Base-by-base conservation (phyloP, 768 basidiomycete species). In the Mycena galopus region DNA sequence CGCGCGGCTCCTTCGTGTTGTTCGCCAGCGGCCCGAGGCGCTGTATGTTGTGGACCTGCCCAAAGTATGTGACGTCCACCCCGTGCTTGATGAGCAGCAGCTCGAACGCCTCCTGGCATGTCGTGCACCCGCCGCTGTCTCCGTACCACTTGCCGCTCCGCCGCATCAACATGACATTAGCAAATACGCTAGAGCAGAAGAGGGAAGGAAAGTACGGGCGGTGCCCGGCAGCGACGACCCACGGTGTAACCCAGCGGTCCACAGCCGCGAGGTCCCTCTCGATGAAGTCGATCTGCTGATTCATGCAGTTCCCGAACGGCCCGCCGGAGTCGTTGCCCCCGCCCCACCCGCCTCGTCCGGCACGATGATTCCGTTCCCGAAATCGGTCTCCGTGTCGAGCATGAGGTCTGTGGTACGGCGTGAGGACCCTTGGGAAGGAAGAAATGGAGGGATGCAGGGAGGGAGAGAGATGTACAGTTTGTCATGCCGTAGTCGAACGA, bases 401-500 rank as follows among this genome's bases (percentile, higher is more conserved):
- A 64, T 47, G 47, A 64, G 62, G 47, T 64, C 62, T 64, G 62
- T 61, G 59, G 59, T 23, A 61, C 59, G 59, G 62, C 47, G 32
- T 64, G 62, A 47, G 50, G 59, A 61, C 29, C 44, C 50, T 64
- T 64, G 16, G 47, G 29, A 32, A 64, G 47, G 50, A 35, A 64
- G 47, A 35, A n/a, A n/a, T n/a, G n/a, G n/a, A 32, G 7, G n/a
- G 47, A 50, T 16, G 47, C 21, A 63, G 29, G 47, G 27, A 64
- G 29, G n/a, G n/a, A n/a, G n/a, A n/a, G 62, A 64, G 47, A 51
- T 21, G 32, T 35, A 64, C 62, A 64, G 50, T 64, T 44, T 64
- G 47, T 51, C 62, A 64, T 64, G 44, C 62, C 62, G 62, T 64
- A 64, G 62, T 64, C 47, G 62, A 64, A 64, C 62, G 62, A 64